These are phyloP conservation scores for Annona squamosa DNA, from an alignment of 164 flowering plant species.

Conservation along the genomic window DNA sequence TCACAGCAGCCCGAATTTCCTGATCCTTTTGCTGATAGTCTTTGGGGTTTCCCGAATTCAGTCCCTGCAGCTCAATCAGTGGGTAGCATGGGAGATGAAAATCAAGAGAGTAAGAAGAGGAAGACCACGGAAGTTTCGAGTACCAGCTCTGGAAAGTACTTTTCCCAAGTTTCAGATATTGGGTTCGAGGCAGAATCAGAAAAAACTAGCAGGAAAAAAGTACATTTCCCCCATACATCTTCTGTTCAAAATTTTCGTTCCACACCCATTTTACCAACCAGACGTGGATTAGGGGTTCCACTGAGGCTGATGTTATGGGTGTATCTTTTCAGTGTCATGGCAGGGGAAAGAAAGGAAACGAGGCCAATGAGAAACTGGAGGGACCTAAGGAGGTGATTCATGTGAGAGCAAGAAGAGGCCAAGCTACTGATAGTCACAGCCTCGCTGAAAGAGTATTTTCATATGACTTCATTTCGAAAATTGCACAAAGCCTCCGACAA, in stretches of 20 bases:
- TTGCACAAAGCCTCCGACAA: neutral
- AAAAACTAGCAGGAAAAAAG: slow-evolving; percentile 16
- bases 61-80: slow-evolving; percentile 14
- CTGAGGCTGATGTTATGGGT: neutral
- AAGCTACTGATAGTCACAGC: slow-evolving; percentile 73
- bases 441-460: slow-evolving; percentile 58
- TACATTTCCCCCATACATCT: slow-evolving; percentile 7
- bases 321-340: slow-evolving; percentile 22
- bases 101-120: slow-evolving; percentile 20
- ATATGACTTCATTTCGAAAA: neutral
- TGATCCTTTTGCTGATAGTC: slow-evolving; percentile 2
- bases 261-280: neutral
- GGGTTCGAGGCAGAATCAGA: slow-evolving; percentile 3
- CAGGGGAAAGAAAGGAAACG: slow-evolving; percentile 29
- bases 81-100: slow-evolving; percentile 4
- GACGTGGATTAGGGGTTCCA: neutral
- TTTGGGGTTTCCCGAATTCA: slow-evolving; percentile 9
- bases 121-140: slow-evolving; percentile 17
- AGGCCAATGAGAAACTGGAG: slow-evolving; percentile 23
- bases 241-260: neutral
- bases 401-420: slow-evolving; percentile 70
- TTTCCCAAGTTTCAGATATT: slow-evolving; percentile 12
- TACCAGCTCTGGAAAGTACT: slow-evolving; percentile 21
- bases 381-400: slow-evolving; percentile 52
- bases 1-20: slow-evolving; percentile 20